Evolutionary conservation across 371 early-diverging fungal species (phyloP), one percentile per base, ranked within the genome.

Genomic region (Chytridium lagenaria): DNA sequence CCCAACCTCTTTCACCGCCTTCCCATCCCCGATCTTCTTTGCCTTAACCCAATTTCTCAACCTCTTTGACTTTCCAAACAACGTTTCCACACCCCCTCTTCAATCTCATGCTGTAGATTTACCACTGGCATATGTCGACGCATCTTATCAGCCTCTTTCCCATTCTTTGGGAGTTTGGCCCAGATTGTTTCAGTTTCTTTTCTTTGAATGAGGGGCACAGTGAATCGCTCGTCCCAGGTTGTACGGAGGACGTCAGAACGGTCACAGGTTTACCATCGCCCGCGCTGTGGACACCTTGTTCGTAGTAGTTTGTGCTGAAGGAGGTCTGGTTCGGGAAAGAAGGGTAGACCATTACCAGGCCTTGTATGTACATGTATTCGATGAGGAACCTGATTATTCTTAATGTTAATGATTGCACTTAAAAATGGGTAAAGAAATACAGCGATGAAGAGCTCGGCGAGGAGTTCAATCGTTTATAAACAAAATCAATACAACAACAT

Each of bases 221-320:
- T 76, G 64, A 78, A 78, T 19, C 79, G 72, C 12, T 50, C 39
- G 50, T 78, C 79, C 0, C 65, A 16, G 16, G 31, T 57, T 30
- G n/a, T 31, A 7, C 79, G 50, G n/a, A 78, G 63, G 23, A 39
- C 15, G 59, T 78, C 79, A 3, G 75, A 39, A 3, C 74, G 70
- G 12, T 15, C 30, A 23, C 66, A 61, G 5, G 23, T 31, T 1
- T 51, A 65, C 22, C 79, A 15, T 79, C 77, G 1, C 16, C 12
- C 12, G 78, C 80, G 34, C 70, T 75, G 68, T 80, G 80, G 16
- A 80, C 75, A 44, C 80, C 80, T 16, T 36, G 52, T 39, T 80
- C 80, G 49, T 78, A 78, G 59, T 80, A 79, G 37, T 80, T 80
- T 12, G 80, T 80, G 22, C 59, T 70, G 70, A 80, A 80, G 37